Evolutionary conservation across 164 flowering plant genomes (phyloP).

Genomic region (Macadamia integrifolia): DNA sequence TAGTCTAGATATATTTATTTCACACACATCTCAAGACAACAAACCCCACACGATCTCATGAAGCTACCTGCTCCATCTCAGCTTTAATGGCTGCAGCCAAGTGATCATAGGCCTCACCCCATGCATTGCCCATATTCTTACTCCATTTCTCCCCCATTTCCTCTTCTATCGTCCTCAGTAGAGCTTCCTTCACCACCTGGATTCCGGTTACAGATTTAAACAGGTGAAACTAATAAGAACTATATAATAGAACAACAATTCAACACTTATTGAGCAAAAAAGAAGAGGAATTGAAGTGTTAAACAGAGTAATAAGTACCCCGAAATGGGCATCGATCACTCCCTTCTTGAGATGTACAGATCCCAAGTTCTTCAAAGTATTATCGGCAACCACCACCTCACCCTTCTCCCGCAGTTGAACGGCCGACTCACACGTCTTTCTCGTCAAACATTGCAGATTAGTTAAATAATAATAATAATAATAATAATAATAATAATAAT

Average conservation of each 20-base stretch:
- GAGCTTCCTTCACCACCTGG: conserved; percentile 66
- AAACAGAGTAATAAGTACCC: conserved; percentile 26
- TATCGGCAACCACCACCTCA: conserved; percentile 42
- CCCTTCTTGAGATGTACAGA: conserved; percentile 58
- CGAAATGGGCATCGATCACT: conserved; percentile 58
- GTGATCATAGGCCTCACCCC: conserved; percentile 54
- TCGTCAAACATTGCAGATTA: too few species aligned
- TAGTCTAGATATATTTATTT: too few species aligned
- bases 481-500: too few species aligned
- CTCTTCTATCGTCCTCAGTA: conserved; percentile 47
- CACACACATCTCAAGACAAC: too few species aligned
- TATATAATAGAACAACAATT: too few species aligned
- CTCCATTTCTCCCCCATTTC: conserved; percentile 49
- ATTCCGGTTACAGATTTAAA: too few species aligned
- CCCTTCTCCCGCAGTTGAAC: conserved; percentile 61
- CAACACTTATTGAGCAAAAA: neutral
- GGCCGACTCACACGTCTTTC: conserved; percentile 68
- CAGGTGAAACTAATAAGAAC: too few species aligned
- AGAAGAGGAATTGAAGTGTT: neutral
- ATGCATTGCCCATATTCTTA: conserved; percentile 39
- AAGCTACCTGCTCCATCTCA: conserved; percentile 37
- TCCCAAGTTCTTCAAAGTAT: conserved; percentile 51
- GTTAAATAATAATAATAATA: too few species aligned
- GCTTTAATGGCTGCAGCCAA: conserved; percentile 45
- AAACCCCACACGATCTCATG: neutral